Evolutionary conservation across 306 rosid species (phyloP).

Genomic region (Hylodesmum podocarpum): DNA sequence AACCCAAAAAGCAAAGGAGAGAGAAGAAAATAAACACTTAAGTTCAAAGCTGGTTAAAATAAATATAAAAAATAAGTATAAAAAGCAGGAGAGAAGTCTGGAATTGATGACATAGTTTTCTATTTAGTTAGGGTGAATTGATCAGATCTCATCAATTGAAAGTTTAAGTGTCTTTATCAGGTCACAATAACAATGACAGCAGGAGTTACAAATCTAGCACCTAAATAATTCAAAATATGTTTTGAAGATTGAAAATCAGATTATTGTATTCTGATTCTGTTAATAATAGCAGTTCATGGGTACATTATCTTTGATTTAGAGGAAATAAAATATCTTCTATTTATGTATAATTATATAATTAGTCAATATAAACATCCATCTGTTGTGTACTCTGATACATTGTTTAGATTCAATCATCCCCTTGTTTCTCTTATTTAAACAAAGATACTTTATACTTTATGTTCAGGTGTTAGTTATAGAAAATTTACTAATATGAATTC

Average conservation of each 20-base stretch:
- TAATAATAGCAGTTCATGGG: too few species aligned
- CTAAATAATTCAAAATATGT: background rate
- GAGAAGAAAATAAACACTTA: background rate
- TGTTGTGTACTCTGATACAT: too few species aligned
- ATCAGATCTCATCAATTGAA: constrained; percentile 17
- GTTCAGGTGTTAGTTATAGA: constrained; percentile 12
- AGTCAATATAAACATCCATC: too few species aligned
- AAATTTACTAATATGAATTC: constrained; percentile 14
- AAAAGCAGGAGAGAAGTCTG: background rate
- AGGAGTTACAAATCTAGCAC: background rate
- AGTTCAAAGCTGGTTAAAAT: constrained; percentile 20
- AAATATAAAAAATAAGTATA: background rate
- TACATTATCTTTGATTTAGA: too few species aligned
- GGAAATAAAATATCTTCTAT: too few species aligned
- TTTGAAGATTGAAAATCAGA: too few species aligned
- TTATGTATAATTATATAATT: too few species aligned
- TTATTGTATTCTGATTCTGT: too few species aligned
- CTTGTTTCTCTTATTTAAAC: too few species aligned
- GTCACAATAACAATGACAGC: background rate
- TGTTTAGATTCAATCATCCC: too few species aligned
- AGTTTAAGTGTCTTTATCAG: constrained; percentile 21
- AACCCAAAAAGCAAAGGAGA: background rate
- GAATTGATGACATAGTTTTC: background rate
- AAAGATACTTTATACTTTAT: background rate
- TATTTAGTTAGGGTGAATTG: background rate